A percentile compares a stretch with the other conserved stretches of the same genome.
Evolutionary conservation across 768 basidiomycete species (phyloP).

Genomic region (Amylocystis lapponica): DNA sequence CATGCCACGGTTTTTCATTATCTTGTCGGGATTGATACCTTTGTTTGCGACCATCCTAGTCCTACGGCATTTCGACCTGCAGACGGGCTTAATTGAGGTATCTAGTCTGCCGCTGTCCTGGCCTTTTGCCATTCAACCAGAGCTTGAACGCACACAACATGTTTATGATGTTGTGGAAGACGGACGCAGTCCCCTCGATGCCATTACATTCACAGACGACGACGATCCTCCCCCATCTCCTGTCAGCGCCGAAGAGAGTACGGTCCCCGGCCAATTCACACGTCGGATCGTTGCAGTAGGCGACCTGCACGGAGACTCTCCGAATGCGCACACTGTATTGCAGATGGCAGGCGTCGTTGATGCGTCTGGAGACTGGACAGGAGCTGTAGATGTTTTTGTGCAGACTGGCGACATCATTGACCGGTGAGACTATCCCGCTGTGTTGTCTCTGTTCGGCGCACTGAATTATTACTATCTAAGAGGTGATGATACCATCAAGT

Average conservation of each 20-base stretch:
- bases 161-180: no score
- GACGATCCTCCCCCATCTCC: neutral
- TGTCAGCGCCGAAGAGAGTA: neutral
- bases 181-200: no score
- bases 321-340: slow-evolving; percentile 75
- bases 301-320: slow-evolving; percentile 86
- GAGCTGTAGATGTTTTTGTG: slow-evolving; percentile 78
- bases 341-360: slow-evolving; percentile 77
- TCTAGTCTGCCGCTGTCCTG: slow-evolving; percentile 16
- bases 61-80: no score
- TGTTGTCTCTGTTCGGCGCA: neutral
- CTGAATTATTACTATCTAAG: slow-evolving; percentile 33
- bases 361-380: slow-evolving; percentile 71
- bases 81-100: no score
- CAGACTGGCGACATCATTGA: slow-evolving; percentile 97
- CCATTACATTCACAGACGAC: no score
- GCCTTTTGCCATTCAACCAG: slow-evolving; percentile 20
- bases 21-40: no score
- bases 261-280: slow-evolving; percentile 9
- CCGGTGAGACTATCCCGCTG: slow-evolving; percentile 40
- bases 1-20: no score
- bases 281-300: slow-evolving; percentile 80
- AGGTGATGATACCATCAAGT: slow-evolving; percentile 83
- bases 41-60: no score
- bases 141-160: slow-evolving; percentile 7